Percentiles rank a stretch among this genome's conserved stretches.
Conservation (phyloP, 495 filamentous ascomycete genomes). For the Talaromyces borbonicus region DNA sequence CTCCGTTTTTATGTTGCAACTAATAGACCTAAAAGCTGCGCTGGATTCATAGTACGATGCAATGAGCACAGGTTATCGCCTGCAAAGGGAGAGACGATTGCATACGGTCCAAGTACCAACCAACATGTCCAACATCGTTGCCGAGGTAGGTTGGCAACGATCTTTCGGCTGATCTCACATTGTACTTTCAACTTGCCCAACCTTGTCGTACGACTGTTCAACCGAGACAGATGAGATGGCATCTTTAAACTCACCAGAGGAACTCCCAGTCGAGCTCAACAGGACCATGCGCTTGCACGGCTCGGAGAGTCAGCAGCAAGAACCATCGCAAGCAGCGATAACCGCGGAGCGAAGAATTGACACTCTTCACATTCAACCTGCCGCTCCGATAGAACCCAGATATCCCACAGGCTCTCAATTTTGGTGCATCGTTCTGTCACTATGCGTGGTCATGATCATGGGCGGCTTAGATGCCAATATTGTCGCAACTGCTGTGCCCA, state of each 20-base stretch:
- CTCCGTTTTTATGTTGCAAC: too few species aligned
- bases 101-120: too few species aligned
- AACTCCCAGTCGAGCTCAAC: background rate
- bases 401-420: conserved; percentile 14
- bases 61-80: too few species aligned
- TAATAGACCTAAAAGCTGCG: too few species aligned
- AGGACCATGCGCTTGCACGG: too few species aligned
- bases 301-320: background rate
- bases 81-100: too few species aligned
- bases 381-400: conserved; percentile 3
- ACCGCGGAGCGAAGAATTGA: conserved; percentile 9
- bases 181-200: too few species aligned
- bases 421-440: conserved; percentile 12
- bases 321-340: conserved; percentile 3
- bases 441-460: conserved; percentile 9
- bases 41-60: too few species aligned
- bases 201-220: background rate
- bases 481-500: conserved; percentile 21
- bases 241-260: background rate
- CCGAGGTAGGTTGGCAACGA: too few species aligned
- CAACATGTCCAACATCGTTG: too few species aligned
- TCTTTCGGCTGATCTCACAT: too few species aligned
- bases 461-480: conserved; percentile 17
- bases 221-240: background rate
- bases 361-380: conserved; percentile 9